Evolutionary conservation across 768 basidiomycete genomes (phyloP), one percentile per base, ranked within the genome.

Genomic region (Melanogaster broomeanus): DNA sequence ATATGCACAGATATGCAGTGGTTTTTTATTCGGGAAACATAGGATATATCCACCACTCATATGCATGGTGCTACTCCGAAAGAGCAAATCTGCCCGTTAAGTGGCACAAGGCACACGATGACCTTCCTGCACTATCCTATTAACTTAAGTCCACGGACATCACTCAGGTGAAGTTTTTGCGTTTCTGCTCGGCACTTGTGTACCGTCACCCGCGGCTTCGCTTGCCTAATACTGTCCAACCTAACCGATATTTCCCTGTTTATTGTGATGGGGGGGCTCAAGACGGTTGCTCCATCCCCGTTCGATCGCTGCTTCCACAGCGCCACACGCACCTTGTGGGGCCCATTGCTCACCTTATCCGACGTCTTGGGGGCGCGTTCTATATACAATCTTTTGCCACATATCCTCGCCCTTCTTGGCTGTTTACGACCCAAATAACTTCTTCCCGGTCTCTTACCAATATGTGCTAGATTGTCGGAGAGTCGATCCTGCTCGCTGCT

Each of bases 91-190:
- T 37, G n/a, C 33, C 18, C 27, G 52, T 65, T 61, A 13, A 53
- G 67, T 68, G 62, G 57, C 56, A 69, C 69, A 69, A n/a, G 69
- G 63, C 52, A 64, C 68, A 62, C 65, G 63, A 64, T 66, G 66
- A 55, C 55, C 58, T 68, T 70, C 69, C 67, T 60, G 58, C 66
- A 64, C 60, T 60, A 62, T 66, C n/a, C 58, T 49, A 68, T 68
- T 68, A 68, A 70, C 70, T 69, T 69, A 69, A 69, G 59, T 69
- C 68, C 68, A 71, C 68, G 68, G 68, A 71, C 68, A 70, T 69
- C 62, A 58, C 60, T 52, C 61, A 59, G 59, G 52, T 64, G 51
- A 49, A 56, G 61, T 57, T 41, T 65, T 52, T 57, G 61, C 51
- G n/a, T 51, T 44, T 31, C 12, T 69, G 63, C 59, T 69, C 67